Conservation (phyloP, 257 asterid species). For the Lycium barbarum region DNA sequence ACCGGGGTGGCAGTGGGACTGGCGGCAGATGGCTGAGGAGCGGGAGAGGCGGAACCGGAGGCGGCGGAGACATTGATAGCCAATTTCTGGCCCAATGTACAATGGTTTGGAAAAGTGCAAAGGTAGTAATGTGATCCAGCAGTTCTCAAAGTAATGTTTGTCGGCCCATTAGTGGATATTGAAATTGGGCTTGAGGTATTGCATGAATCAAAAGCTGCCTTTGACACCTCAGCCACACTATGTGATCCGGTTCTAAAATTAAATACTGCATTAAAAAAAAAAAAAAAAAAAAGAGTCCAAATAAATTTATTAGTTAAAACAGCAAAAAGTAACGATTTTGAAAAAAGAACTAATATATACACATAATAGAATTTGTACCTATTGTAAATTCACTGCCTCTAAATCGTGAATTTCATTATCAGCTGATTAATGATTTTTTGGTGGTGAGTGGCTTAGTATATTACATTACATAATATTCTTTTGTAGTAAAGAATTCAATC, state of each 20-base stretch:
- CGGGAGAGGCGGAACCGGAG: slow-evolving; percentile 45
- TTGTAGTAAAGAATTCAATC: background rate
- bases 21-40: slow-evolving; percentile 31
- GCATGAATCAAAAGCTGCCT: slow-evolving; percentile 56
- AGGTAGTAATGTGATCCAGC: slow-evolving; percentile 64
- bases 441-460: background rate
- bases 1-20: slow-evolving; percentile 29
- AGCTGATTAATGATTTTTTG: too few relatives aligned
- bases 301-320: background rate
- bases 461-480: background rate
- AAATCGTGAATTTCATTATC: background rate
- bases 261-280: slow-evolving; percentile 51
- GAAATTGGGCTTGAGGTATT: slow-evolving; percentile 52
- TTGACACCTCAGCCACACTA: slow-evolving; percentile 63
- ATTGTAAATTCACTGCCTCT: background rate
- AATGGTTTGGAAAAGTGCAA: slow-evolving; percentile 58
- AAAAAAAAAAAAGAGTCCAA: too few relatives aligned
- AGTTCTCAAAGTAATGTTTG: slow-evolving; percentile 53
- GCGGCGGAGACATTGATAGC: slow-evolving; percentile 72
- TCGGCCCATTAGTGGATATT: slow-evolving; percentile 47
- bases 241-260: slow-evolving; percentile 57
- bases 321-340: background rate
- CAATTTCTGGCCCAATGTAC: slow-evolving; percentile 59
- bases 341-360: too few relatives aligned
- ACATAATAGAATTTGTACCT: background rate